Conservation (phyloP, 306 rosid species). For the Oemleria cerasiformis region DNA sequence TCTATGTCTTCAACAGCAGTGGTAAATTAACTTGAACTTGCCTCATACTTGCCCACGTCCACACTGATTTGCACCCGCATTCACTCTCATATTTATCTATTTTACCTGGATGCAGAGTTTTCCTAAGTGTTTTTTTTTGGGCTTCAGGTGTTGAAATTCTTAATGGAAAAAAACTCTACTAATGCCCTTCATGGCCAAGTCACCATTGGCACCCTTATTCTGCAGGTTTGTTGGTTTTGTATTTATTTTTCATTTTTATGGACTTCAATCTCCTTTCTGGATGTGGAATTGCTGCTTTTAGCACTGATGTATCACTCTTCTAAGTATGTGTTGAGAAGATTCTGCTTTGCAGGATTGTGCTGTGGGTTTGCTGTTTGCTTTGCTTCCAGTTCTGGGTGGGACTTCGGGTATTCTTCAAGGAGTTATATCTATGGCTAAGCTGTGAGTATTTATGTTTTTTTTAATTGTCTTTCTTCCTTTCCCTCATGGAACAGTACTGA, state of each 20-base stretch:
- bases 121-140: slow-evolving; percentile 5
- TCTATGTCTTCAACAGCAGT: slow-evolving; percentile 99
- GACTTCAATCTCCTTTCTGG: background rate
- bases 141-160: slow-evolving; percentile 77
- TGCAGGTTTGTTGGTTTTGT: slow-evolving; percentile 52
- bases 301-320: slow-evolving; percentile 20
- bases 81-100: background rate
- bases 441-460: slow-evolving; percentile 47
- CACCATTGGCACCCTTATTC: slow-evolving; percentile 67
- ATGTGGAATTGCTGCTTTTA: background rate
- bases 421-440: slow-evolving; percentile 82
- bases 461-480: background rate
- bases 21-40: slow-evolving; percentile 30
- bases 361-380: slow-evolving; percentile 54
- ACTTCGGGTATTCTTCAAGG: slow-evolving; percentile 95
- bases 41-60: slow-evolving; percentile 15
- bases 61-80: slow-evolving; percentile 7
- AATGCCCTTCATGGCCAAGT: slow-evolving; percentile 98
- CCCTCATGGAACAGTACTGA: slow-evolving; percentile 1
- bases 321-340: slow-evolving; percentile 22
- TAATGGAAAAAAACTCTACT: slow-evolving; percentile 83
- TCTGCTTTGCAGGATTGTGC: slow-evolving; percentile 50
- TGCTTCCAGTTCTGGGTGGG: slow-evolving; percentile 95
- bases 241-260: background rate
- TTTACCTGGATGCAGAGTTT: slow-evolving; percentile 7